phyloP scores from a whole-genome alignment of 306 rosid genomes.

The Cucurbita maxima region DNA sequence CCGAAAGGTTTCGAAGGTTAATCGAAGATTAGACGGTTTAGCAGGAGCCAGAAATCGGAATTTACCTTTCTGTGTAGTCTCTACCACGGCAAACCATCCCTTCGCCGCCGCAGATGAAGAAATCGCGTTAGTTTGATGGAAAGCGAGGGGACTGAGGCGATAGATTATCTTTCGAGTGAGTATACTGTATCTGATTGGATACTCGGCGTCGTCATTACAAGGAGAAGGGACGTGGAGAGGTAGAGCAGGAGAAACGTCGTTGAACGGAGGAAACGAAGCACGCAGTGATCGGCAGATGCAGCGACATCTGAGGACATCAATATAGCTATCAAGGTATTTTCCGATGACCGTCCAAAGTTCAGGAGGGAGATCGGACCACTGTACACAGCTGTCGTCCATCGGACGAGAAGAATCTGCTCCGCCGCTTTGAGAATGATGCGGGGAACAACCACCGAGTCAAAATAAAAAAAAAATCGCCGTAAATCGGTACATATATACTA shows the following conservation, averaged over 20 bases:
- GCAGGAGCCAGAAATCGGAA: slow-evolving; percentile 6
- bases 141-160: background rate
- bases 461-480: too few species aligned
- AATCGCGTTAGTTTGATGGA: background rate
- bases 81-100: slow-evolving; percentile 8
- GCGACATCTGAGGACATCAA: slow-evolving; percentile 24
- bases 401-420: background rate
- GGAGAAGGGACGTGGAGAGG: slow-evolving; percentile 9
- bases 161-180: slow-evolving; percentile 7
- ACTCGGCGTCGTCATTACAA: background rate
- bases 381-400: background rate
- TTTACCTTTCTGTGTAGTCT: background rate
- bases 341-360: slow-evolving; percentile 17
- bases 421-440: too few species aligned
- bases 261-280: slow-evolving; percentile 7
- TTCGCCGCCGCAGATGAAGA: background rate
- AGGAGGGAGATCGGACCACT: slow-evolving; percentile 16
- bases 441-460: too few species aligned
- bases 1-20: background rate
- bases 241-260: background rate
- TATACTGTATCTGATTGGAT: background rate
- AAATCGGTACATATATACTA: background rate
- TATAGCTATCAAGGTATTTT: background rate
- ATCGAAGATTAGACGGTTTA: background rate
- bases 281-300: slow-evolving; percentile 22